Conservation (phyloP, 1,139 yeast genomes). For the Arxiozyma slooffiae region DNA sequence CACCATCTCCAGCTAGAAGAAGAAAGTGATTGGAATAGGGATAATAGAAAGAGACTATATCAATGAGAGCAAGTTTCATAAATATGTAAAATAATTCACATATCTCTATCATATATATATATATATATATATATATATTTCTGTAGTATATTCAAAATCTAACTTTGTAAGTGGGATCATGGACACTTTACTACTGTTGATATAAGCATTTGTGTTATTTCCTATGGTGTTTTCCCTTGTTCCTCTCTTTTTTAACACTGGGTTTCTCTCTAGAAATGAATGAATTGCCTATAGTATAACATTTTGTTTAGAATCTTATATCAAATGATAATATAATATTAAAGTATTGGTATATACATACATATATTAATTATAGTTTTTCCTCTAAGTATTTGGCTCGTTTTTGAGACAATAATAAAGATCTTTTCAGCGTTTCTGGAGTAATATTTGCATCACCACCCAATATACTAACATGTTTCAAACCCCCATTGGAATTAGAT, state of each 20-base stretch:
- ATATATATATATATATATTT: no score
- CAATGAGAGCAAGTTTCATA: not conserved
- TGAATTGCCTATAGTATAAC: not conserved
- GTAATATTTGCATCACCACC: constrained; percentile 42
- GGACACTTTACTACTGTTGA: not conserved
- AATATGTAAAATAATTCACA: no score
- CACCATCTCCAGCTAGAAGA: constrained; percentile 35
- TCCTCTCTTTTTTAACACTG: no score
- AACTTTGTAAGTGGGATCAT: not conserved
- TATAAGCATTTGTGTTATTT: not conserved
- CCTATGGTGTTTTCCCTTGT: not conserved
- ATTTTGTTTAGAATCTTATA: not conserved
- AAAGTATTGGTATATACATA: not conserved
- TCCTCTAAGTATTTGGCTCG: constrained; percentile 33
- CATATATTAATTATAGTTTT: not conserved
- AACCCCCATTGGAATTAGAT: constrained; percentile 25
- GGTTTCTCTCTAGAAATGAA: no score
- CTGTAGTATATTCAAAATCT: not conserved
- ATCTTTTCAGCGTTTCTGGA: constrained; percentile 37
- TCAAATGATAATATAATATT: not conserved
- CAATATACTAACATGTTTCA: constrained; percentile 33
- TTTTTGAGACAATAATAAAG: constrained; percentile 39
- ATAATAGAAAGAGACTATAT: no score
- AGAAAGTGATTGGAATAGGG: constrained; percentile 20
- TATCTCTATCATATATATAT: no score